Evolutionary conservation across 345 rosid species (phyloP), one percentile per base, ranked within the genome.

Genomic region (Raphanus sativus): DNA sequence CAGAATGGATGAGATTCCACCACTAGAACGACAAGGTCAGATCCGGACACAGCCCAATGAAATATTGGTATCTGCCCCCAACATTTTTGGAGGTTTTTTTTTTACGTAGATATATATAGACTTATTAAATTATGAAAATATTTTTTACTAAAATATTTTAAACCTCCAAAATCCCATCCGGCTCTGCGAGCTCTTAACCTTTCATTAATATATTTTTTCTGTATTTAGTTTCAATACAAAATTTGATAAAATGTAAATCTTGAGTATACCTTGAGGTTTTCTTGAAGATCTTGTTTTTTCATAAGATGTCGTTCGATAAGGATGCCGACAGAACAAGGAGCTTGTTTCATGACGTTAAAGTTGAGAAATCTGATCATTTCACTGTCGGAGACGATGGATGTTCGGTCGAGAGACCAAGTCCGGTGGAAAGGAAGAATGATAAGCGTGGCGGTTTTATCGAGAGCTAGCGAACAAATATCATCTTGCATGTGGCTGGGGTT

Each of bases 271-370:
- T 79, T 69, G 1, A 56, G 42, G 34, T 3, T 61, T 32, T 48
- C 2, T 4, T 71, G 75, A 33, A 50, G 0, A 3, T 74, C 79
- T 76, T 26, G 52, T n/a, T 66, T 16, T n/a, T 77, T 60, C 30
- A 24, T 69, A 65, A 64, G 8, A 24, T 64, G 66, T 2, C 55
- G 67, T 26, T 83, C 84, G 2, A 87, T 17, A 21, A 84, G 81
- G 54, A 87, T 84, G 0, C 88, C 96, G 0, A 89, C 83, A 3
- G 93, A 90, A 72, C 96, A 90, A 16, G 93, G 90, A 8, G 96
- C 88, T 65, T 62, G 80, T 34, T 88, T 86, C 4, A 88, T 85
- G 71, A 89, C 88, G 2, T 65, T 77, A 11, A 60, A 11, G 4
- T 88, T 90, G 4, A 88, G 72, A 17, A 62, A 54, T 21, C 88